Evolutionary conservation across 2,329 filamentous ascomycete species (phyloP).

Genomic region (Massarina eburnea): DNA sequence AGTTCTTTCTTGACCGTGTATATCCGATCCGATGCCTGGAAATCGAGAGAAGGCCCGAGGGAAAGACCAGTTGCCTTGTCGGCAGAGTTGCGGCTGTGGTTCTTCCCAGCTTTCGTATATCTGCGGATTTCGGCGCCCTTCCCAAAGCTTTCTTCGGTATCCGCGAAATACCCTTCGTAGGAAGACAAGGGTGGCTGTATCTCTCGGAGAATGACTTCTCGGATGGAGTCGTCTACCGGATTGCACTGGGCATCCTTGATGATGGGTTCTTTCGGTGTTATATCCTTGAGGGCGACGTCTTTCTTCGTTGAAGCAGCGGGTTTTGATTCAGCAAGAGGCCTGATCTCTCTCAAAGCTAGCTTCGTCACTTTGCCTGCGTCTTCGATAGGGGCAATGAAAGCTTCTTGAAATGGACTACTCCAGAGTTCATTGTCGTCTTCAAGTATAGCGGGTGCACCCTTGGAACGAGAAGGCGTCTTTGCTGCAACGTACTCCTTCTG

Average conservation of each 20-base stretch:
- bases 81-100: constrained; percentile 54
- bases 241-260: constrained; percentile 86
- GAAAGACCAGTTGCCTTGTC: constrained; percentile 65
- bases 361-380: constrained; percentile 51
- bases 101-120: constrained; percentile 69
- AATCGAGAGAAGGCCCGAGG: constrained; percentile 66
- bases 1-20: constrained; percentile 85
- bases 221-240: constrained; percentile 76
- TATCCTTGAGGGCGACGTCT: constrained; percentile 42
- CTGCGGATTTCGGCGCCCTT: constrained; percentile 77
- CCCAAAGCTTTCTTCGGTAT: constrained; percentile 64
- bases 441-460: constrained; percentile 42
- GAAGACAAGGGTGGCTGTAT: constrained; percentile 71
- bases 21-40: constrained; percentile 63
- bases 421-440: constrained; percentile 52
- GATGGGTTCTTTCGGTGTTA: constrained; percentile 65
- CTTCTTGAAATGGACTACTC: constrained; percentile 73
- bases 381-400: constrained; percentile 54
- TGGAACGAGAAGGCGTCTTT: constrained; percentile 75
- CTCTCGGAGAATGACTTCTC: constrained; percentile 72
- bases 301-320: constrained; percentile 20
- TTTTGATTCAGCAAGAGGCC: constrained; percentile 25
- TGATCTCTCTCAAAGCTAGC: constrained; percentile 53
- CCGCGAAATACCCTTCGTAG: constrained; percentile 80
- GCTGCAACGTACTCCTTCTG: constrained; percentile 62